These are phyloP conservation scores for Neurospora intermedia DNA, from an alignment of 495 filamentous ascomycete genomes.

Conservation along the genomic window DNA sequence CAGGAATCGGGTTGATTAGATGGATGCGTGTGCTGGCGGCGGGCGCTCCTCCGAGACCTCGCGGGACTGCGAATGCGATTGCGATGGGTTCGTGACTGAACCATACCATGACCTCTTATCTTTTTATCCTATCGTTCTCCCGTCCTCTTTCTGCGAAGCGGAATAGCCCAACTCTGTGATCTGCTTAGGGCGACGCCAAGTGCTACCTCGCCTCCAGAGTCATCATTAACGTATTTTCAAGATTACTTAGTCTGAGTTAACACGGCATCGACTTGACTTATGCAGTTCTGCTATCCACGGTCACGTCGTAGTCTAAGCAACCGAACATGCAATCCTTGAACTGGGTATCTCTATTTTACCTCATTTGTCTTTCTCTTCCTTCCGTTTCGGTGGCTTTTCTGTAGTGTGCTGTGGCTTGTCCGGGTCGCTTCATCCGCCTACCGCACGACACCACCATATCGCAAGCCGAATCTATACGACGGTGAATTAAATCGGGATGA, in stretches of 20 bases:
- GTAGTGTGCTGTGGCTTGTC: background rate
- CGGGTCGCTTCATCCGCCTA: background rate
- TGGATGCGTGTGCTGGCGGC: background rate
- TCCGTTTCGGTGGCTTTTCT: background rate
- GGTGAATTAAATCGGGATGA: background rate
- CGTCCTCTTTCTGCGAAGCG: background rate
- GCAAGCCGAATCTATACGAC: background rate
- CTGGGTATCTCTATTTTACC: too few relatives aligned
- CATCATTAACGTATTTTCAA: background rate
- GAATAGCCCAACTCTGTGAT: background rate
- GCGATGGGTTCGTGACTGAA: background rate
- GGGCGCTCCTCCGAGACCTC: background rate
- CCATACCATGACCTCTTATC: background rate
- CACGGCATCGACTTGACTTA: background rate
- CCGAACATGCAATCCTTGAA: background rate
- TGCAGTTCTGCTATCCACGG: background rate
- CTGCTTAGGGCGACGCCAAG: background rate
- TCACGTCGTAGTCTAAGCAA: background rate
- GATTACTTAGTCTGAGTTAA: background rate
- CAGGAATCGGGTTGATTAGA: background rate
- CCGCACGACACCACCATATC: background rate
- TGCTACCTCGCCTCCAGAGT: background rate
- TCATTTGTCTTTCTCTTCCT: background rate
- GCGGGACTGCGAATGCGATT: background rate
- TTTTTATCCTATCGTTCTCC: background rate